phyloP scores from a whole-genome alignment of 371 early-diverging fungal species.

The Lichtheimia ramosa region DNA sequence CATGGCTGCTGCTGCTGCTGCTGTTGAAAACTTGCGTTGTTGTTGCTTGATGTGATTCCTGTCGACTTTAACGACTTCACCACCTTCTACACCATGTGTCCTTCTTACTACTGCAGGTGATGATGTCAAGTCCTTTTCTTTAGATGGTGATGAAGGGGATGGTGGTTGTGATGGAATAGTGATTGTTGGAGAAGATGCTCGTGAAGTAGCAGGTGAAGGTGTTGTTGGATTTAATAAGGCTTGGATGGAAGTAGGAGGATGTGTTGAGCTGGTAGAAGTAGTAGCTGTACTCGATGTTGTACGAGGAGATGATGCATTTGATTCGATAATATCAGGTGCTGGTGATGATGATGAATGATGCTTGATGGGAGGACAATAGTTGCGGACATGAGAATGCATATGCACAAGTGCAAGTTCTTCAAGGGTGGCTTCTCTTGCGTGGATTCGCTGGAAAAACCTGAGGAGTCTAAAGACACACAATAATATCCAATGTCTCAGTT shows the following conservation, averaged over 20 bases:
- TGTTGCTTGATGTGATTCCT: conserved; percentile 95
- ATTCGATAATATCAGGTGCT: conserved; percentile 13
- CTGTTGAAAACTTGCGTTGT: conserved; percentile 35
- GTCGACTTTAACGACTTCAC: conserved; percentile 81
- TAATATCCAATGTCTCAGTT: background rate
- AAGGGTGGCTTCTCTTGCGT: conserved; percentile 51
- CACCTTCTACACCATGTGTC: conserved; percentile 40
- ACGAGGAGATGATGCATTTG: conserved; percentile 10
- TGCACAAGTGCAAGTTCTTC: conserved; percentile 58
- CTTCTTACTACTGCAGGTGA: conserved; percentile 2
- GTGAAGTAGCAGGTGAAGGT: background rate
- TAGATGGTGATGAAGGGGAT: background rate
- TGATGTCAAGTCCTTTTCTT: background rate
- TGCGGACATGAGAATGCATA: conserved; percentile 53
- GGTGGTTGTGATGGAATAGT: background rate
- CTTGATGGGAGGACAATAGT: conserved; percentile 39
- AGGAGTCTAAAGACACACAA: conserved; percentile 30
- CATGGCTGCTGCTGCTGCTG: conserved; percentile 26
- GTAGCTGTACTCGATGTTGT: conserved; percentile 27
- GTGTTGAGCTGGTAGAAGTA: conserved; percentile 32
- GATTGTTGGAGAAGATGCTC: too few species aligned
- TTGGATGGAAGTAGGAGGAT: background rate
- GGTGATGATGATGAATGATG: background rate
- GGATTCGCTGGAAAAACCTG: conserved; percentile 51
- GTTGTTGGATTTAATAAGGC: background rate